Percentiles rank a stretch among this genome's conserved stretches.
Evolutionary conservation across 2,329 filamentous ascomycete species (phyloP).

Genomic region (Clarireedia hainanense): DNA sequence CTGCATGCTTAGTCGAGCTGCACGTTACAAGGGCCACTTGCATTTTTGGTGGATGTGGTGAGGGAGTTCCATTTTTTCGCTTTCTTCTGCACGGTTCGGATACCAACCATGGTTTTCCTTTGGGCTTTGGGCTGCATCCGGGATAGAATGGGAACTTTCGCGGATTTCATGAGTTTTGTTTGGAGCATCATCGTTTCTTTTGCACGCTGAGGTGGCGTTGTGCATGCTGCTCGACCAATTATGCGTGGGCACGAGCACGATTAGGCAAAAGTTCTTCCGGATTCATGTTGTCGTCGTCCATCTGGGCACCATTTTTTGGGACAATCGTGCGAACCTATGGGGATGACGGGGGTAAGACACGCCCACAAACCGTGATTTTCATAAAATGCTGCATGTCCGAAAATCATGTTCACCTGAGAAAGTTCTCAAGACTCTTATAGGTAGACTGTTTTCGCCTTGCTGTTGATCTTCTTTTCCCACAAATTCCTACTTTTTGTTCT

Average conservation of each 20-base stretch:
- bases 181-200: slow-evolving; percentile 14
- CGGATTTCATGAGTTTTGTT: slow-evolving; percentile 14
- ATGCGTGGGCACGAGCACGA: slow-evolving; percentile 23
- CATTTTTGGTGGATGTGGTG: neutral
- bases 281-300: slow-evolving; percentile 2
- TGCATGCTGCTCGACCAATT: slow-evolving; percentile 22
- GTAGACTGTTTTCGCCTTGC: too few species aligned
- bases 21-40: slow-evolving; percentile 1
- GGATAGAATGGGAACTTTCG: slow-evolving; percentile 18
- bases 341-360: neutral
- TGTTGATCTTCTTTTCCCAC: too few species aligned
- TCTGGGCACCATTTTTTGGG: neutral
- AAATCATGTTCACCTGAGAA: too few species aligned
- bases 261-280: slow-evolving; percentile 16
- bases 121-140: slow-evolving; percentile 19
- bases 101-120: slow-evolving; percentile 1
- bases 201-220: slow-evolving; percentile 26
- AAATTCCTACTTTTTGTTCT: neutral
- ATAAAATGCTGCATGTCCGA: neutral
- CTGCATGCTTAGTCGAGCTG: neutral
- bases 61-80: neutral
- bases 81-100: slow-evolving; percentile 4
- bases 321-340: neutral
- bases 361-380: too few species aligned
- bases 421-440: too few species aligned